Percentiles rank a stretch among this genome's conserved stretches.
Conservation (phyloP, 139 green algal genomes). For the Ulvella scutata region DNA sequence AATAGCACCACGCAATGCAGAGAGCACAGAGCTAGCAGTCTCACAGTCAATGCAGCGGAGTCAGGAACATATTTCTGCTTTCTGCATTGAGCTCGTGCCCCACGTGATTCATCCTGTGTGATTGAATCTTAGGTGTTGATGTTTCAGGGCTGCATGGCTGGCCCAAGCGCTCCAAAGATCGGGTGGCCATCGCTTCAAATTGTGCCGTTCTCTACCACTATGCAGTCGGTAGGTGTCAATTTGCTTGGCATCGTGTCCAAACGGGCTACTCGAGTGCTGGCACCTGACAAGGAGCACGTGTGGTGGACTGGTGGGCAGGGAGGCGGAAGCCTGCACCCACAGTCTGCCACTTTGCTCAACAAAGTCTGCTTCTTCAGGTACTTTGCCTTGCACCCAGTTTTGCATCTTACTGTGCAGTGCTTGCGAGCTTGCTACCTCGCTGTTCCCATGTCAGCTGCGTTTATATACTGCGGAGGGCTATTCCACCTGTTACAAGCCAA, state of each 20-base stretch:
- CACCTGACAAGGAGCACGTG: slow-evolving; percentile 36
- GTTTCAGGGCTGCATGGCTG: slow-evolving; percentile 5
- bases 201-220: slow-evolving; percentile 7
- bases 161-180: not conserved
- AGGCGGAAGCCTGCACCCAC: not conserved
- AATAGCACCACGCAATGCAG: too few species aligned
- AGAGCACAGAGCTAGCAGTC: slow-evolving; percentile 6
- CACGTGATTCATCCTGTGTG: not conserved
- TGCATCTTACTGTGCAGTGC: too few species aligned
- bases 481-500: too few species aligned
- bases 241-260: slow-evolving; percentile 56
- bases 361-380: too few species aligned
- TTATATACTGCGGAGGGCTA: too few species aligned
- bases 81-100: slow-evolving; percentile 3
- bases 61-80: too few species aligned
- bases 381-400: too few species aligned
- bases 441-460: too few species aligned
- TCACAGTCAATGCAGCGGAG: slow-evolving; percentile 50
- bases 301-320: slow-evolving; percentile 61
- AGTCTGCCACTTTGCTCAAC: too few species aligned
- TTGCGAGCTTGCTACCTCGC: too few species aligned
- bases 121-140: not conserved
- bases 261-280: not conserved
- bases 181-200: slow-evolving; percentile 14
- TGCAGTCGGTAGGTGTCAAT: slow-evolving; percentile 46